phyloP scores from a whole-genome alignment of 2,329 filamentous ascomycete genomes.

The Paecilomyces sp. region DNA sequence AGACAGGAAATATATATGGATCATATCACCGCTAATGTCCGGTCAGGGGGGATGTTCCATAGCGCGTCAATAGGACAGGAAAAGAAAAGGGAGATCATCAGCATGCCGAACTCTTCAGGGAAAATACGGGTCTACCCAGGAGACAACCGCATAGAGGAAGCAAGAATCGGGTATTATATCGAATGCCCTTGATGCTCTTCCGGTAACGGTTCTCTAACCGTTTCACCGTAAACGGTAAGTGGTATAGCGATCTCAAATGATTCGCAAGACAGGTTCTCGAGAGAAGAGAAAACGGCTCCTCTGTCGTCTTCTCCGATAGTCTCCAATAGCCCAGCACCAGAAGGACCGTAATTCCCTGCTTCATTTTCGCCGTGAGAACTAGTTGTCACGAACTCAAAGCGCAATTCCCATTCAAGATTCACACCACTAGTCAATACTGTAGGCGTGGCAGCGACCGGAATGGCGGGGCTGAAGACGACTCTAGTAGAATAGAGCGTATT shows the following conservation, averaged over 20 bases:
- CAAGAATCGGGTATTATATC: conserved; percentile 20
- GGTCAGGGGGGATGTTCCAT: not conserved
- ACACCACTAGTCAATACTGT: conserved; percentile 89
- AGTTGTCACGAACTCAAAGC: conserved; percentile 87
- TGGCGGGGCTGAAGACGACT: conserved; percentile 72
- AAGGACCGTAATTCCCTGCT: conserved; percentile 16
- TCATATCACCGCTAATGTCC: not conserved
- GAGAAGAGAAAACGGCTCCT: conserved; percentile 67
- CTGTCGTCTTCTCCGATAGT: conserved; percentile 72
- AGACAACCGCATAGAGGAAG: not conserved
- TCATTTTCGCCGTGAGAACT: conserved; percentile 36
- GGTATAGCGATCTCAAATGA: conserved; percentile 87
- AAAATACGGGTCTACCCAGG: not conserved
- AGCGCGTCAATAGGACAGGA: not conserved
- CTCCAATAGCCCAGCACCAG: conserved; percentile 58
- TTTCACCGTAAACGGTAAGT: conserved; percentile 65
- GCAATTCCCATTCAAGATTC: conserved; percentile 77
- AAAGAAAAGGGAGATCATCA: not conserved
- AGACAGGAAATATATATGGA: not conserved
- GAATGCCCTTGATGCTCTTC: conserved; percentile 35
- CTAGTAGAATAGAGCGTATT: conserved; percentile 74
- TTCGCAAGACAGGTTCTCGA: conserved; percentile 73
- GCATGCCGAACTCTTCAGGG: not conserved
- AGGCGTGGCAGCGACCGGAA: conserved; percentile 76
- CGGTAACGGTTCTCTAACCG: conserved; percentile 35